phyloP scores from a whole-genome alignment of 176 grass and related monocot species.

The Juncus inflexus region DNA sequence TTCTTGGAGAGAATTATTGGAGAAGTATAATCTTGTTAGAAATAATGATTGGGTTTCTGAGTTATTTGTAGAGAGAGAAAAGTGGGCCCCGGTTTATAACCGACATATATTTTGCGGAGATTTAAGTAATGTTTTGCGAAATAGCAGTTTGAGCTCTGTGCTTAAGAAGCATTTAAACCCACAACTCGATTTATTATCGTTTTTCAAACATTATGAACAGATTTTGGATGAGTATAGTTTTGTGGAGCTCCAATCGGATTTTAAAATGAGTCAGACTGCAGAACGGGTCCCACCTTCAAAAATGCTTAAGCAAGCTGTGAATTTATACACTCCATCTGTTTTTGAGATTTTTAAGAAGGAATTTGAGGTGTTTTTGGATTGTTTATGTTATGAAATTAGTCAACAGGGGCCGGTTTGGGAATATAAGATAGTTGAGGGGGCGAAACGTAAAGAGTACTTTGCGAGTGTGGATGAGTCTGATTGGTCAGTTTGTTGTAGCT shows the following conservation, averaged over 20 bases:
- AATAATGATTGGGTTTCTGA: slow-evolving; percentile 26
- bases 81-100: slow-evolving; percentile 26
- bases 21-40: slow-evolving; percentile 13
- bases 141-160: slow-evolving; percentile 27
- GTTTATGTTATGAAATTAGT: slow-evolving; percentile 24
- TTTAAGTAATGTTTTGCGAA: slow-evolving; percentile 13
- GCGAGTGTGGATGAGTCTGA: slow-evolving; percentile 32
- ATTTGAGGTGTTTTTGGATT: slow-evolving; percentile 52
- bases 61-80: slow-evolving; percentile 25
- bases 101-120: slow-evolving; percentile 30
- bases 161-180: slow-evolving; percentile 40
- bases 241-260: slow-evolving; percentile 39
- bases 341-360: slow-evolving; percentile 51
- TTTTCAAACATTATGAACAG: slow-evolving; percentile 47
- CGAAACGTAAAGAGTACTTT: slow-evolving; percentile 31
- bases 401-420: slow-evolving; percentile 24
- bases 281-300: slow-evolving; percentile 36
- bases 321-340: slow-evolving; percentile 36
- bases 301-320: slow-evolving; percentile 47
- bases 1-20: slow-evolving; percentile 19
- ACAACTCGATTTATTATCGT: slow-evolving; percentile 34
- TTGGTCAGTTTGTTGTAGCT: slow-evolving; percentile 42
- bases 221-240: slow-evolving; percentile 42
- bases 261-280: slow-evolving; percentile 39
- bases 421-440: slow-evolving; percentile 36